Evolutionary conservation across 768 basidiomycete species (phyloP).

Genomic region (Mycena latifolia): DNA sequence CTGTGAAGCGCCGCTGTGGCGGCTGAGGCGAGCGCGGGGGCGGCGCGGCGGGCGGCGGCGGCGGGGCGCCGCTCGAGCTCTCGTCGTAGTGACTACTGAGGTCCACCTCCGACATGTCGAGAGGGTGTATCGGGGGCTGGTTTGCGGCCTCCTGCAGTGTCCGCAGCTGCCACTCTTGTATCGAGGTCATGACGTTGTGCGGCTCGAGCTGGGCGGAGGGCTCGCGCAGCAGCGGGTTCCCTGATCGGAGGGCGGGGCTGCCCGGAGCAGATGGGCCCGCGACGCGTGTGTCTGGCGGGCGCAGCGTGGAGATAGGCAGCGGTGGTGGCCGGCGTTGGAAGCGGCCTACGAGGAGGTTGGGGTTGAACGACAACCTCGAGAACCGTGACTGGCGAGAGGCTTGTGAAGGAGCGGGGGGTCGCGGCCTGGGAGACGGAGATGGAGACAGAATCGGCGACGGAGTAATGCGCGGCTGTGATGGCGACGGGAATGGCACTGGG

Average conservation of each 20-base stretch:
- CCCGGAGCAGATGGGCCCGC: conserved; percentile 27
- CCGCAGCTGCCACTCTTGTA: conserved; percentile 45
- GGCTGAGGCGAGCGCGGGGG: conserved; percentile 40
- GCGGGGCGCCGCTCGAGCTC: conserved; percentile 38
- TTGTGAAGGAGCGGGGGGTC: conserved; percentile 22
- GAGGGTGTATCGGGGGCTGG: conserved; percentile 37
- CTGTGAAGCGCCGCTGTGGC: conserved; percentile 44
- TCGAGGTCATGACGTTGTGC: conserved; percentile 39
- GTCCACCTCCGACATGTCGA: conserved; percentile 45
- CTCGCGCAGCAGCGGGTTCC: conserved; percentile 29
- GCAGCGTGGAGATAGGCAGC: conserved; percentile 20
- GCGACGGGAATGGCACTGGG: conserved; percentile 32
- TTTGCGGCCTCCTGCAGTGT: conserved; percentile 42
- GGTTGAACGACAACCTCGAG: conserved; percentile 44
- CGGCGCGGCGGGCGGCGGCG: conserved; percentile 38
- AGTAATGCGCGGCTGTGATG: background rate
- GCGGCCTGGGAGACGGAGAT: conserved; percentile 10
- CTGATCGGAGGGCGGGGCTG: conserved; percentile 34
- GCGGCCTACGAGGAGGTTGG: conserved; percentile 42
- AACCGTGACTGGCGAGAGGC: conserved; percentile 16
- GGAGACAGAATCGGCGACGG: background rate
- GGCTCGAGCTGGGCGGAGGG: conserved; percentile 27
- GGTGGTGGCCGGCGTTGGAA: conserved; percentile 22
- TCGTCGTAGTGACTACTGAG: conserved; percentile 49
- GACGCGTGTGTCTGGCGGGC: conserved; percentile 5